These are phyloP conservation scores for Leccinellum albellum DNA, from an alignment of 768 basidiomycete species.

Conservation along the genomic window DNA sequence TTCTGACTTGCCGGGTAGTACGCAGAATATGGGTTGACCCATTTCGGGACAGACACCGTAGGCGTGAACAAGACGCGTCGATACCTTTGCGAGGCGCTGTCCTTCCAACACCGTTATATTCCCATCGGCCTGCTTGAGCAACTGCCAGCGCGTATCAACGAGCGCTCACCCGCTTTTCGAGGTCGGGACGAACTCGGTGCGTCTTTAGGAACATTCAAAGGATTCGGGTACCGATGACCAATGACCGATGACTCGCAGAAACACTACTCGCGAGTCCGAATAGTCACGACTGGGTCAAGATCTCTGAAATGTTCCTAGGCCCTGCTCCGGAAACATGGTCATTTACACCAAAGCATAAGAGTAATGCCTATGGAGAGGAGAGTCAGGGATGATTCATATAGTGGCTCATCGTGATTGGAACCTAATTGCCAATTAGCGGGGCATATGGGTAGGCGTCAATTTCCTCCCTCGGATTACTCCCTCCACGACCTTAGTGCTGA, in stretches of 20 bases:
- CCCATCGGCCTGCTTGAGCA: conserved; percentile 89
- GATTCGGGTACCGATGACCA: not conserved
- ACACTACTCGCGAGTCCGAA: conserved; percentile 77
- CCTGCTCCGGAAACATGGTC: conserved; percentile 77
- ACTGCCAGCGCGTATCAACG: conserved; percentile 81
- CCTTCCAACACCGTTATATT: conserved; percentile 94
- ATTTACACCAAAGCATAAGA: conserved; percentile 94
- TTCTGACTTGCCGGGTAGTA: conserved; percentile 47
- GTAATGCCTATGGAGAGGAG: conserved; percentile 69
- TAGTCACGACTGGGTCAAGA: conserved; percentile 85
- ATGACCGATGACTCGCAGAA: conserved; percentile 55
- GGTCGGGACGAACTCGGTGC: conserved; percentile 86
- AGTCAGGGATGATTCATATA: conserved; percentile 50
- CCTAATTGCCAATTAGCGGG: not conserved
- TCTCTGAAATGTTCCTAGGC: conserved; percentile 94
- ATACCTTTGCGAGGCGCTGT: conserved; percentile 92
- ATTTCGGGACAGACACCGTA: conserved; percentile 82
- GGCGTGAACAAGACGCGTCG: conserved; percentile 90
- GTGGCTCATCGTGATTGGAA: not conserved
- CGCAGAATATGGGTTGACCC: conserved; percentile 81
- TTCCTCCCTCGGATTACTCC: not conserved
- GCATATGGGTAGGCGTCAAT: not conserved
- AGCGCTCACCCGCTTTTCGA: conserved; percentile 81
- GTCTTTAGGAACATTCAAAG: conserved; percentile 23
- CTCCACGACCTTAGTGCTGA: not conserved